Evolutionary conservation across 1,284 basidiomycete species (phyloP).

Genomic region (Xerocomus minutiporus): DNA sequence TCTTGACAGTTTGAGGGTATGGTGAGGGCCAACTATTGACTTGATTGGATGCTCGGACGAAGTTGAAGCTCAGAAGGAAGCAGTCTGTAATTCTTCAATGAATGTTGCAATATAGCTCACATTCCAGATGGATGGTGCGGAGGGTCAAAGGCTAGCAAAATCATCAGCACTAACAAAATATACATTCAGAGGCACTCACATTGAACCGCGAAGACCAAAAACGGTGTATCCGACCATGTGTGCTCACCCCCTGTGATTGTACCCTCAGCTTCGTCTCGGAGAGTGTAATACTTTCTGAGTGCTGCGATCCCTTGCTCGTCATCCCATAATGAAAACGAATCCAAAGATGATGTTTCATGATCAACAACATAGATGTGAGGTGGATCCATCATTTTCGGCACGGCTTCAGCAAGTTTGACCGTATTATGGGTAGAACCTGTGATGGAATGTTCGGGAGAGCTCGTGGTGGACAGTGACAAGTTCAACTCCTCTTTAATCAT

Average conservation of each 20-base stretch:
- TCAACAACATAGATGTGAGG: too few relatives aligned
- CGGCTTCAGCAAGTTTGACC: slow-evolving; percentile 22
- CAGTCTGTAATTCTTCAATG: too few relatives aligned
- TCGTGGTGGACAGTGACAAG: slow-evolving; percentile 36
- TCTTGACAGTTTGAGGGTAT: slow-evolving; percentile 53
- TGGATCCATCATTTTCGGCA: slow-evolving; percentile 27
- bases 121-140: too few relatives aligned
- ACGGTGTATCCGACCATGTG: slow-evolving; percentile 39
- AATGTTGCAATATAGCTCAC: too few relatives aligned
- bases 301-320: slow-evolving; percentile 59
- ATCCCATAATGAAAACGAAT: slow-evolving; percentile 49
- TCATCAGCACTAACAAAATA: too few relatives aligned
- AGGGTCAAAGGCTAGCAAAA: too few relatives aligned
- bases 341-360: slow-evolving; percentile 46
- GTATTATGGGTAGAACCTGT: slow-evolving; percentile 3
- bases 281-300: slow-evolving; percentile 61
- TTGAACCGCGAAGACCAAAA: too few relatives aligned
- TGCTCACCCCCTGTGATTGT: slow-evolving; percentile 64
- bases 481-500: slow-evolving; percentile 70
- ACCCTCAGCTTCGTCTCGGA: slow-evolving; percentile 63
- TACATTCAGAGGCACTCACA: too few relatives aligned
- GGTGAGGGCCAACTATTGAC: slow-evolving; percentile 68
- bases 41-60: slow-evolving; percentile 49
- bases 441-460: slow-evolving; percentile 3
- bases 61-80: slow-evolving; percentile 42